phyloP scores from a whole-genome alignment of 176 grass and related monocot genomes.

The Saccharum officinarum region DNA sequence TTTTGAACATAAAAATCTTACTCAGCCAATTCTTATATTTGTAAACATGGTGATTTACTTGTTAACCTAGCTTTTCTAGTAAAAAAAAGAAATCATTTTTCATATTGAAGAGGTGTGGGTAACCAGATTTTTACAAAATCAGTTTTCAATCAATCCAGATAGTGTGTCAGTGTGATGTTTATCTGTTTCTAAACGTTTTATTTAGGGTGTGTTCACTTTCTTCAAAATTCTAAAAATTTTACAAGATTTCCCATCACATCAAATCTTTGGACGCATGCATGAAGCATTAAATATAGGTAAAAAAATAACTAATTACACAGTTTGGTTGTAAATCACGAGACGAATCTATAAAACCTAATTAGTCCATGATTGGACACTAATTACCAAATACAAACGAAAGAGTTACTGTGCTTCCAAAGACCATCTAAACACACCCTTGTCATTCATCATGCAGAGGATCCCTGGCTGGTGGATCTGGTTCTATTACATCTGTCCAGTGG shows the following conservation, averaged over 20 bases:
- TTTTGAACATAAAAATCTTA: background rate
- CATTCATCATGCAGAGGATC: slow-evolving; percentile 47
- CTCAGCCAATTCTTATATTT: background rate
- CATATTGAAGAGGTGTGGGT: background rate
- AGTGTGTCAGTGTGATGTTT: background rate
- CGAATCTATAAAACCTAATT: no score
- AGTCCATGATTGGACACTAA: no score
- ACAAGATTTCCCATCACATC: no score
- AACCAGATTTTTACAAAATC: background rate
- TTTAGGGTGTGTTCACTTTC: no score
- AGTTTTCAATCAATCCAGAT: background rate
- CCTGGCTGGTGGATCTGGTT: slow-evolving; percentile 84
- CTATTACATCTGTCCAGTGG: slow-evolving; percentile 77
- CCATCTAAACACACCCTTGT: background rate
- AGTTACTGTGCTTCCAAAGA: no score
- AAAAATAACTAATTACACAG: no score
- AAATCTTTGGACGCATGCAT: no score
- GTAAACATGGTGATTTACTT: background rate
- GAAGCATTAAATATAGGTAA: no score
- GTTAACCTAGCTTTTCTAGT: background rate
- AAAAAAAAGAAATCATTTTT: background rate
- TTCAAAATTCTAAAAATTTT: no score
- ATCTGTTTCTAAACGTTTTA: background rate
- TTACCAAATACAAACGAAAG: no score
- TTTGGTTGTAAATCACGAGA: no score